Base-by-base conservation (phyloP, 116 monocot genomes). In the Posidonia oceanica region DNA sequence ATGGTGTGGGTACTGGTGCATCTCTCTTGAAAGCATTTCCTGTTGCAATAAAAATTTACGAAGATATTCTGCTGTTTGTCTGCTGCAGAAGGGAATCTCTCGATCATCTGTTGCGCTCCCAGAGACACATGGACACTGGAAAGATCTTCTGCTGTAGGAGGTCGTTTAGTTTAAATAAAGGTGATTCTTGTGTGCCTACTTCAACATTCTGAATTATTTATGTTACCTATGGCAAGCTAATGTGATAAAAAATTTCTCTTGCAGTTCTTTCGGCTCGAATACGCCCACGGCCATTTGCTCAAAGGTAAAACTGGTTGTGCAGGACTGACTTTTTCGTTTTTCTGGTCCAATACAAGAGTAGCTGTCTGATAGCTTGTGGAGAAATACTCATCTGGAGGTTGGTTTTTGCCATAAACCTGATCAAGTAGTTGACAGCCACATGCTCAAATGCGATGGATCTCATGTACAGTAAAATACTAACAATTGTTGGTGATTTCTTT, bases 11-110 rank as follows among this genome's bases (percentile, higher is more conserved):
- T 10, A 12, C 11, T 12, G 7, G 7, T 48, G 48, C 8, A 48
- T 48, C 48, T 37, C 36, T 62, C 29, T 23, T 7, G 23, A 62
- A 23, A 62, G 36, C 36, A 13, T 36, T 62, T 29, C 29, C 29
- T 23, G 36, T 62, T 36, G 16, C 39, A 2, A 18, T 18, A 18
- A 13, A 21, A 18, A 39, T 7, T 39, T 66, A 15, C 20, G 48
- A 10, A 5, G 48, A 7, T 48, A 48, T 48, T 54, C 3, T 68
- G 51, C 68, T 64, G 52, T 44, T 53, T n/a, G 3, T 51, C 16
- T 74, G 7, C 16, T 84, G 68, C 83, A 93, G 93, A 77, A 79
- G 76, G 78, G 87, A 93, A 78, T 78, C 36, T 20, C 77, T 89
- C 16, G 69, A 78, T n/a, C 55, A 71, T 14, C 58, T 77, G 64